These are phyloP conservation scores for Kuraishia ogatae DNA, from an alignment of 805 yeast species.

Conservation along the genomic window DNA sequence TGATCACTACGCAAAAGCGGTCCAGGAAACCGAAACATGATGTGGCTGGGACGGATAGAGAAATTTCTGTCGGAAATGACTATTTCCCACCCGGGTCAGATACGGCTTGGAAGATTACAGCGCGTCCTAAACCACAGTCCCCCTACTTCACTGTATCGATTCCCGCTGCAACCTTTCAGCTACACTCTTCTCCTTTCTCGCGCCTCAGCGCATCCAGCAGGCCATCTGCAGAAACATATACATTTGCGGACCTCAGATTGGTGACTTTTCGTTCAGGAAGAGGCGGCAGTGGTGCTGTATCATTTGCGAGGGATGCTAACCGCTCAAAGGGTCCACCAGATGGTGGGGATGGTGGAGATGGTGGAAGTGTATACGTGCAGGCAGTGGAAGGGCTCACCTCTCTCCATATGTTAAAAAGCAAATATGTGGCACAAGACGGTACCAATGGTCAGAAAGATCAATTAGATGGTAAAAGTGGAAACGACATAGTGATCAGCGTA, in stretches of 20 bases:
- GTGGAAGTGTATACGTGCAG: conserved; percentile 80
- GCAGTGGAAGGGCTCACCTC: conserved; percentile 69
- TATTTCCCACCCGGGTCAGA: background rate
- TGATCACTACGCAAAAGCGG: conserved; percentile 2
- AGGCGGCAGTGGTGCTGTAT: conserved; percentile 85
- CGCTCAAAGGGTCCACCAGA: conserved; percentile 89
- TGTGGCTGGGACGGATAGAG: conserved; percentile 10
- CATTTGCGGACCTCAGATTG: conserved; percentile 58
- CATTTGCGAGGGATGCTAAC: conserved; percentile 83
- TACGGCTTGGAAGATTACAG: background rate
- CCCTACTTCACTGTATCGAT: conserved; percentile 18
- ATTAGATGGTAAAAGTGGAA: conserved; percentile 80
- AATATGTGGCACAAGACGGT: conserved; percentile 70
- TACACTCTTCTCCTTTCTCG: conserved; percentile 31
- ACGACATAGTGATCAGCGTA: conserved; percentile 70
- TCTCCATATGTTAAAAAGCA: conserved; percentile 57
- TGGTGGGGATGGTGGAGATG: conserved; percentile 98
- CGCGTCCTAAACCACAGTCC: background rate
- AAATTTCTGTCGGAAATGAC: conserved; percentile 5
- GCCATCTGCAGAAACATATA: background rate
- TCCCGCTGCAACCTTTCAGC: conserved; percentile 21
- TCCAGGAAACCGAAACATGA: conserved; percentile 3
- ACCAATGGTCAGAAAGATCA: conserved; percentile 64
- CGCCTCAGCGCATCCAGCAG: background rate
- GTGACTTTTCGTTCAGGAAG: conserved; percentile 64